phyloP scores from a whole-genome alignment of 768 basidiomycete species.

The Cystobasidium tubakii region DNA sequence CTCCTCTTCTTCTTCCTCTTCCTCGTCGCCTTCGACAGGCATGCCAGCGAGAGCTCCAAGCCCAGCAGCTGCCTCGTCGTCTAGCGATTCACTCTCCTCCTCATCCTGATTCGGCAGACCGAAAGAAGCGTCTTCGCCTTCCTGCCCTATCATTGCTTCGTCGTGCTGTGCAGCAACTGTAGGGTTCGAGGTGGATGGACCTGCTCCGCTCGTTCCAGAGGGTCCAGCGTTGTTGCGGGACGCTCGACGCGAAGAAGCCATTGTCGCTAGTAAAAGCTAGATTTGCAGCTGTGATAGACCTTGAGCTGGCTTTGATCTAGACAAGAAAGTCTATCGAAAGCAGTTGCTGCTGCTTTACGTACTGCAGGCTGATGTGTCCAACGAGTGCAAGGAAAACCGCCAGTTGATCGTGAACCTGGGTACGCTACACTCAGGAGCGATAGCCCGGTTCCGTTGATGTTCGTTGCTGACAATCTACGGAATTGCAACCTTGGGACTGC shows the following conservation, averaged over 20 bases:
- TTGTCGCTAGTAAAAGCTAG: not conserved
- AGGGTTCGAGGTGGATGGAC: not conserved
- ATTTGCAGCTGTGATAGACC: not conserved
- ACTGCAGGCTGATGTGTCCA: not conserved
- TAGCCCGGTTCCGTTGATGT: no score
- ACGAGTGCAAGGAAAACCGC: not conserved
- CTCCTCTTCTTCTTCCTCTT: slow-evolving; percentile 44
- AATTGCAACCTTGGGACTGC: no score
- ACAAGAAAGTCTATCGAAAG: no score
- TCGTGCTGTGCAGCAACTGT: not conserved
- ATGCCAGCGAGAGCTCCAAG: not conserved
- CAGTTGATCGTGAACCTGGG: not conserved
- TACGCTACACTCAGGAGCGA: no score
- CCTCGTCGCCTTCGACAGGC: slow-evolving; percentile 40
- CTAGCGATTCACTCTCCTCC: slow-evolving; percentile 25
- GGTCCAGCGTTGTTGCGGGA: not conserved
- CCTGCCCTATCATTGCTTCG: slow-evolving; percentile 23
- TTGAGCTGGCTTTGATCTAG: not conserved
- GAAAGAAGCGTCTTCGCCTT: not conserved
- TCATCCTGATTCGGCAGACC: slow-evolving; percentile 4
- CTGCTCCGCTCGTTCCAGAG: slow-evolving; percentile 6
- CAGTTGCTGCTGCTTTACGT: not conserved
- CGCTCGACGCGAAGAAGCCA: slow-evolving; percentile 10
- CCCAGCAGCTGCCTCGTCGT: not conserved
- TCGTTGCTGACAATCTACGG: no score